Percentiles rank a stretch among this genome's conserved stretches.
Conservation (phyloP, 2,329 filamentous ascomycete genomes). For the Chaetothyriales sp. region DNA sequence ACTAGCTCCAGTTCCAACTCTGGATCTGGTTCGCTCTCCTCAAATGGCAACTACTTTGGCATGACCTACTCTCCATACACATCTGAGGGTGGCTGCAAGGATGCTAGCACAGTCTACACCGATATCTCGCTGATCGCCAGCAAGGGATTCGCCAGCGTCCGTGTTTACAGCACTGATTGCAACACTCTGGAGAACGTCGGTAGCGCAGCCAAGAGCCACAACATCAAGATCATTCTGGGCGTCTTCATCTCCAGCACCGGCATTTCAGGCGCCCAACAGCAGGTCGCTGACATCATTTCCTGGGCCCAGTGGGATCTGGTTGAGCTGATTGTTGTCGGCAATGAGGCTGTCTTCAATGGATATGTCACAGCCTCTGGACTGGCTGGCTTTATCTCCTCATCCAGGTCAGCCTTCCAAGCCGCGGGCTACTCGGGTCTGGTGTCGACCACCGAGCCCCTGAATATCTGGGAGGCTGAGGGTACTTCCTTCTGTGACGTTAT, state of each 20-base stretch:
- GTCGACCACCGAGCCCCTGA: constrained; percentile 77
- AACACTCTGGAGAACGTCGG: constrained; percentile 62
- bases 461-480: constrained; percentile 46
- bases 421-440: constrained; percentile 58
- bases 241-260: constrained; percentile 60
- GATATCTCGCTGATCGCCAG: constrained; percentile 49
- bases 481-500: constrained; percentile 52
- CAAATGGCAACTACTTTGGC: constrained; percentile 42
- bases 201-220: constrained; percentile 47
- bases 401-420: constrained; percentile 46
- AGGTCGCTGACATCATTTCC: constrained; percentile 55
- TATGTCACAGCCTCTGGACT: constrained; percentile 52
- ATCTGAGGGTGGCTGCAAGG: constrained; percentile 47
- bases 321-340: constrained; percentile 70
- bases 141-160: constrained; percentile 55
- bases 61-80: constrained; percentile 71
- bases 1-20: constrained; percentile 5
- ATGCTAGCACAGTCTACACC: constrained; percentile 36
- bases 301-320: constrained; percentile 66
- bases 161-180: constrained; percentile 89
- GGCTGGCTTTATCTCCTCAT: constrained; percentile 51
- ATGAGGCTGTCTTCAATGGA: constrained; percentile 72
- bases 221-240: constrained; percentile 69
- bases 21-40: constrained; percentile 12
- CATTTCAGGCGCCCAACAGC: constrained; percentile 49